Evolutionary conservation across 2,329 filamentous ascomycete genomes (phyloP), one percentile per base, ranked within the genome.

Genomic region (Byssoonygena ceratinophila): DNA sequence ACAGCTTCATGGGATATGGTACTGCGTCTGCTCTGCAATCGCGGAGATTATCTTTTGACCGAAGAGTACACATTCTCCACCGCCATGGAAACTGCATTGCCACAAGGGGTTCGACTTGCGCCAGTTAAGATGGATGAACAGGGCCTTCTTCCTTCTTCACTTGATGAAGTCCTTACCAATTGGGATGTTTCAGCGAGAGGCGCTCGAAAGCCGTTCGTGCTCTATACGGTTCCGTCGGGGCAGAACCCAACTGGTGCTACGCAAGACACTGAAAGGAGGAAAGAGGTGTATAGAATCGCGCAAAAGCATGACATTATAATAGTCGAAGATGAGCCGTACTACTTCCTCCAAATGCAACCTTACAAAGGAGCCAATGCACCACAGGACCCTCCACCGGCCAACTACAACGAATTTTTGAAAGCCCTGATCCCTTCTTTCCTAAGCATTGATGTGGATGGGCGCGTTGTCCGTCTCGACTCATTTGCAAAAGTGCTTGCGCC

Each of bases 161-260:
- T 88, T 55, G 83, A 87, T 58, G 68, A 77, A 4, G 71, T 85
- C 11, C 70, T 88, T 39, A 75, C 69, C 54, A 80, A 76, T 59
- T 88, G 85, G 85, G 79, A 87, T 59, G 73, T 70, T 44, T 65
- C 69, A 29, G 72, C 68, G 4, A 71, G 76, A 36, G 76, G 79
- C 36, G 78, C 77, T 12, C 74, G 75, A 40, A 87, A 85, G 67
- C 84, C 84, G 7, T 77, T 76, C 60, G 65, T 87, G 37, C 70
- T 87, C 6, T 87, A 87, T 68, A 85, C 79, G 1, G 81, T 87
- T 1, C 83, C 84, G 0, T 89, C 86, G 0, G 90, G 90, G 1
- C 88, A 94, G 71, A 95, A 96, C 66, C 90, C 90, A 0, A 95
- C 89, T 0, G 90, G 90, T 7, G 83, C 88, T 9, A 95, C 89